Conservation (phyloP, 306 rosid species). For the Vicia villosa region DNA sequence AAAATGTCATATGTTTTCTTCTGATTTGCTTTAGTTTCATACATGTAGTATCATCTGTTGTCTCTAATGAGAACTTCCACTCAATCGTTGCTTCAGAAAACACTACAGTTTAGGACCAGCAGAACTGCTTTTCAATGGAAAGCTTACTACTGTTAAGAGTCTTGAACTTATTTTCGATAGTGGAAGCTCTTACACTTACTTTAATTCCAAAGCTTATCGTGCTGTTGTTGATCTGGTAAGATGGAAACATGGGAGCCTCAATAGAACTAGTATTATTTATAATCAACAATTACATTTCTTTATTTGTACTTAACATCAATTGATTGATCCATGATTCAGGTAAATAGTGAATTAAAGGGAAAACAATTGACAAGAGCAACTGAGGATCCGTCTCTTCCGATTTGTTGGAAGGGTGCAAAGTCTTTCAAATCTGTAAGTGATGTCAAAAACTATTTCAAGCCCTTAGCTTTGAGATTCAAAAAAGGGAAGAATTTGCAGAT, state of each 20-base stretch:
- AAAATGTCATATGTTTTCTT: conserved; percentile 11
- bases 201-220: conserved; percentile 63
- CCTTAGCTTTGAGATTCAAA: conserved; percentile 59
- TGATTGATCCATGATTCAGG: conserved; percentile 46
- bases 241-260: conserved; percentile 1
- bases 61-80: conserved; percentile 22
- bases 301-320: conserved; percentile 1
- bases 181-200: conserved; percentile 90
- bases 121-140: conserved; percentile 66
- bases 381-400: conserved; percentile 66
- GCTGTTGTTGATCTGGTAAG: conserved; percentile 64
- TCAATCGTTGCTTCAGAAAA: conserved; percentile 47
- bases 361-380: conserved; percentile 61
- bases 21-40: background rate
- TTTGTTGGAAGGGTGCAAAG: conserved; percentile 88
- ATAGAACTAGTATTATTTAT: background rate
- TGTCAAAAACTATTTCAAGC: conserved; percentile 58
- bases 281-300: background rate
- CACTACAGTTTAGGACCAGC: conserved; percentile 82
- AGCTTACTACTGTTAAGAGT: conserved; percentile 54
- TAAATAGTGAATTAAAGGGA: conserved; percentile 57
- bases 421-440: conserved; percentile 70
- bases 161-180: conserved; percentile 72
- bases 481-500: conserved; percentile 50
- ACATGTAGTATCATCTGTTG: conserved; percentile 2